Conservation (phyloP, 1,139 yeast species). For the Blastobotrys serpentis region DNA sequence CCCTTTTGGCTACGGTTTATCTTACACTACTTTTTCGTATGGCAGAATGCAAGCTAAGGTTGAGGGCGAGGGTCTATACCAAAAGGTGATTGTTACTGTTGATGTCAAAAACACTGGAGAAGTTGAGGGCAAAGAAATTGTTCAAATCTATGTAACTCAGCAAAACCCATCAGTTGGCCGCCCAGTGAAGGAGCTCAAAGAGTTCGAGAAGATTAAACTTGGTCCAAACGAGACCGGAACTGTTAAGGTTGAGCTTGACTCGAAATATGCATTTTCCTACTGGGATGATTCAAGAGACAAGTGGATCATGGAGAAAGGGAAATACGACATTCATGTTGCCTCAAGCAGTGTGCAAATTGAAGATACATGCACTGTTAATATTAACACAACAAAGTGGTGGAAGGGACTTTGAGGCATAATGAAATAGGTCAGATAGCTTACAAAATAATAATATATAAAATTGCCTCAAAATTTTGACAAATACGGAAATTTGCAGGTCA, state of each 20-base stretch:
- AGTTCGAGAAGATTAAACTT: slow-evolving; percentile 50
- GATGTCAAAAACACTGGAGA: slow-evolving; percentile 47
- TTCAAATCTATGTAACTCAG: slow-evolving; percentile 49
- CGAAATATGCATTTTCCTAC: slow-evolving; percentile 54
- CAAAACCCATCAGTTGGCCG: slow-evolving; percentile 45
- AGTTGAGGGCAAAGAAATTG: slow-evolving; percentile 47
- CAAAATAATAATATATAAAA: not conserved
- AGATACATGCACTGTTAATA: slow-evolving; percentile 30
- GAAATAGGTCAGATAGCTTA: not conserved
- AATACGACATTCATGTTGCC: slow-evolving; percentile 51
- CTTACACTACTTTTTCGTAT: slow-evolving; percentile 51
- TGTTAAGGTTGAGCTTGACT: slow-evolving; percentile 41
- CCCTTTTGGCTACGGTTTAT: slow-evolving; percentile 63
- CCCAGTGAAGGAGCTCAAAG: slow-evolving; percentile 59
- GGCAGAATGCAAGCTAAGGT: slow-evolving; percentile 21
- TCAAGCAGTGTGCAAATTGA: slow-evolving; percentile 38
- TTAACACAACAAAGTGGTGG: slow-evolving; percentile 33
- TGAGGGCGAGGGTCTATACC: slow-evolving; percentile 31
- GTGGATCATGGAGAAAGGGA: slow-evolving; percentile 54
- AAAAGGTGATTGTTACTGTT: slow-evolving; percentile 40
- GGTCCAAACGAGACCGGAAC: slow-evolving; percentile 44
- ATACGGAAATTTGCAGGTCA: not conserved
- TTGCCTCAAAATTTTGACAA: not conserved
- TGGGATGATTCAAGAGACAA: slow-evolving; percentile 50
- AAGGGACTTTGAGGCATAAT: slow-evolving; percentile 29